Base-by-base conservation (phyloP, 106 monocot genomes). In the Allium sativum region DNA sequence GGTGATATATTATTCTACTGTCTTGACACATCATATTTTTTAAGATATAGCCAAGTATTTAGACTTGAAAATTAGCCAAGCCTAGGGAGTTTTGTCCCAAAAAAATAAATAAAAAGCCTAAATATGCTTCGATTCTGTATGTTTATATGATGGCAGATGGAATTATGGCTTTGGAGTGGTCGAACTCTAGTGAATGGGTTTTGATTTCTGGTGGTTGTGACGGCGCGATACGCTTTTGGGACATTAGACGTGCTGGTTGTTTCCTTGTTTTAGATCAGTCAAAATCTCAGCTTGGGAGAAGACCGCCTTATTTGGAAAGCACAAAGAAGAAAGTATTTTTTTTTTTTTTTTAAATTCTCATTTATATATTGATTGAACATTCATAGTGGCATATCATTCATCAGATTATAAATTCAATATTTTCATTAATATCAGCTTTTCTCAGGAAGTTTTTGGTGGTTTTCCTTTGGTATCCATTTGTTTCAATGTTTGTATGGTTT, bases 191-290 rank as follows among this genome's bases (percentile, higher is more conserved):
- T 64, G 96, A 96, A 55, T 96, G 84, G 79, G 57, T 91, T 71
- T 74, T 96, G 67, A 72, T 91, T 77, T 82, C 79, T 12, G 96
- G 96, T 43, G 96, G 91, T 18, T 82, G 90, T 53, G 96, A 96
- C 68, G 96, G 96, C 66, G 91, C 91, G 44, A 91, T 96, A 68
- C 84, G 96, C 40, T 96, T 96, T 56, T 96, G 96, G 96, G 96
- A 96, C 68, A 91, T 96, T 52, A 87, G 96, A 55, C 79, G 91
- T 48, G 91, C 91, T 55, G 96, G 91, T 56, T 91, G 91, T 79
- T 96, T 87, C 58, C 82, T 70, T 84, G 82, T 96, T 67, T 73
- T 96, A 60, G 91, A 96, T 75, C 96, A 96, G 58, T 91, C 81
- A 55, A 76, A 62, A 45, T 80, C 87, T 70, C 96, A 96, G 65